Evolutionary conservation across 352 stramenopile genomes (phyloP).

Genomic region (Phytophthora uliginosa): DNA sequence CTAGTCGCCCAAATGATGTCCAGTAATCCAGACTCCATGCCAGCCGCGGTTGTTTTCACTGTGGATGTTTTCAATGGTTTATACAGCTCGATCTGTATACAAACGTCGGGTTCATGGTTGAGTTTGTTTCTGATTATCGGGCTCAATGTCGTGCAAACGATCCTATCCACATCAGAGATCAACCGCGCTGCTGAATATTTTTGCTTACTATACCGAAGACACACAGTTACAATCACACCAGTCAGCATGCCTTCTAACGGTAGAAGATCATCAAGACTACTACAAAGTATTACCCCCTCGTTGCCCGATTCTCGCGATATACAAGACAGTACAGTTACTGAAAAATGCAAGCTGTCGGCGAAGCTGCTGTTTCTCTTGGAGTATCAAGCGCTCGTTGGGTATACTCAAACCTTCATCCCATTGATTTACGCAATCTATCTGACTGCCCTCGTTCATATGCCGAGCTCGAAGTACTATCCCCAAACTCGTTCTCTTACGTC

Average conservation of each 20-base stretch:
- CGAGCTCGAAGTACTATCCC: constrained; percentile 9
- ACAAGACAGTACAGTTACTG: neutral
- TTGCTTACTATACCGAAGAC: neutral
- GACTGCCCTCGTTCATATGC: neutral
- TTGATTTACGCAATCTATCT: constrained; percentile 5
- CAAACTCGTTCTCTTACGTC: neutral
- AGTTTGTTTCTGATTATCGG: constrained; percentile 1
- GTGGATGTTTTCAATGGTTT: constrained; percentile 22
- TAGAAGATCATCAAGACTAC: neutral
- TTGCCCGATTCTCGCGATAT: neutral
- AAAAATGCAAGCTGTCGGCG: neutral
- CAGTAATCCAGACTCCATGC: constrained; percentile 6
- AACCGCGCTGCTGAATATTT: neutral
- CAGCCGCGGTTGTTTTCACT: constrained; percentile 9
- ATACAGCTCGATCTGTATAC: constrained; percentile 20
- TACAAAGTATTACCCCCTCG: neutral
- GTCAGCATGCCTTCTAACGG: neutral
- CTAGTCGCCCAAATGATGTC: neutral
- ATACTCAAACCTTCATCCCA: neutral
- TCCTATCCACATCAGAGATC: constrained; percentile 1
- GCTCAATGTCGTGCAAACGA: neutral
- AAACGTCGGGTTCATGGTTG: constrained; percentile 12
- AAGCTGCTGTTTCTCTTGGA: constrained; percentile 5
- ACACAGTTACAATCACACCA: neutral
- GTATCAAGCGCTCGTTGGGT: constrained; percentile 9